Evolutionary conservation across 164 flowering plant genomes (phyloP).

Genomic region (Echeveria elegans): DNA sequence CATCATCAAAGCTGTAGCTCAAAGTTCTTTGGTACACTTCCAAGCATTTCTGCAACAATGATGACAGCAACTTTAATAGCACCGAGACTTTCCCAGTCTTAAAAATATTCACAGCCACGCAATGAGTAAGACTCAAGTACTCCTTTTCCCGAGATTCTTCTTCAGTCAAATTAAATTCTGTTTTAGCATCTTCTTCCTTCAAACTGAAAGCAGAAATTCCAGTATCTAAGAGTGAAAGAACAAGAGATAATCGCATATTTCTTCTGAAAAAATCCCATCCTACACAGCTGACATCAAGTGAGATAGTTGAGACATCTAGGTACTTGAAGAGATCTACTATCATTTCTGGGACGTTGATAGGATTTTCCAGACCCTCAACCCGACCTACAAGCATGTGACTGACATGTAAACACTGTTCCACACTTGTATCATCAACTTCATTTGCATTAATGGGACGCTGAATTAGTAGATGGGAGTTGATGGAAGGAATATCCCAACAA

Average conservation of each 20-base stretch:
- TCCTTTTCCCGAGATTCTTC: slow-evolving; percentile 18
- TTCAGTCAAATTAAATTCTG: slow-evolving; percentile 22
- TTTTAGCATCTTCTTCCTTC: slow-evolving; percentile 29
- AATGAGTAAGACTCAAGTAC: background rate
- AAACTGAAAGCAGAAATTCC: slow-evolving; percentile 36
- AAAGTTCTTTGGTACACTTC: slow-evolving; percentile 51
- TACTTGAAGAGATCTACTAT: slow-evolving; percentile 37
- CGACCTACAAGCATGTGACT: slow-evolving; percentile 41
- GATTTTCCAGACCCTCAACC: slow-evolving; percentile 15
- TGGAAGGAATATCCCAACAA: slow-evolving; percentile 64
- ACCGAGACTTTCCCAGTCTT: slow-evolving; percentile 21
- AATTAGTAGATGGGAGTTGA: slow-evolving; percentile 21
- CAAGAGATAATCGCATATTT: slow-evolving; percentile 70
- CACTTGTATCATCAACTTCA: slow-evolving; percentile 27
- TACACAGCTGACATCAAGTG: slow-evolving; percentile 23
- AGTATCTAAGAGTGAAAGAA: slow-evolving; percentile 43
- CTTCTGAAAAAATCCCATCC: slow-evolving; percentile 72
- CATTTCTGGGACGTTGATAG: slow-evolving; percentile 23
- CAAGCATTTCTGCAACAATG: slow-evolving; percentile 46
- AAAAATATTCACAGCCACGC: background rate
- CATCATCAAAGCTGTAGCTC: slow-evolving; percentile 28
- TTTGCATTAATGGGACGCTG: slow-evolving; percentile 15
- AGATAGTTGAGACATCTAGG: slow-evolving; percentile 21
- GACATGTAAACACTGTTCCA: slow-evolving; percentile 37
- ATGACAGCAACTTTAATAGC: slow-evolving; percentile 42